These are phyloP conservation scores for Vanderwaltozyma polyspora DNA, from an alignment of 805 yeast genomes.

Conservation along the genomic window DNA sequence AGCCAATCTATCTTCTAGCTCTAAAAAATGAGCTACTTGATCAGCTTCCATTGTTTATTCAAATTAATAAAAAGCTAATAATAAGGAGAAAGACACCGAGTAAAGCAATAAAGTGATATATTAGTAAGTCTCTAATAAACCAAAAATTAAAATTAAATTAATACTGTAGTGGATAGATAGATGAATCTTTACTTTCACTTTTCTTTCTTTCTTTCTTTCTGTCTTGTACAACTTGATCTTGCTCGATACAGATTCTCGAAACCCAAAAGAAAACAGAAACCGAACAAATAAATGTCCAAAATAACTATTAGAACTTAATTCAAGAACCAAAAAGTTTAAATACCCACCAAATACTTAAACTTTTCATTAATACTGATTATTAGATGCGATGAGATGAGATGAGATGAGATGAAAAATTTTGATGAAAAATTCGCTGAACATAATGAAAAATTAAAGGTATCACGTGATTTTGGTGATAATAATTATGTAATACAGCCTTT, in stretches of 20 bases:
- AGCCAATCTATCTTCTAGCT: slow-evolving; percentile 50
- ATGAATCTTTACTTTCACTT: no score
- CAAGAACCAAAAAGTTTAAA: not conserved
- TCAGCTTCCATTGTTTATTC: slow-evolving; percentile 20
- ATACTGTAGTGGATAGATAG: no score
- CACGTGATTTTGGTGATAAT: no score
- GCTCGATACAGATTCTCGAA: not conserved
- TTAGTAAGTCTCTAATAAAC: no score
- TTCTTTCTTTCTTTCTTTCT: not conserved
- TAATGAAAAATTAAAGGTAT: no score
- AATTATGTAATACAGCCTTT: no score
- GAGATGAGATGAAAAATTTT: slow-evolving; percentile 6
- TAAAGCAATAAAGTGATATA: no score
- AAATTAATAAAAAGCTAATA: not conserved
- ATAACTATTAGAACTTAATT: no score
- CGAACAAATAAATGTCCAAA: not conserved
- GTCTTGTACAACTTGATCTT: not conserved
- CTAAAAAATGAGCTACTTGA: slow-evolving; percentile 29
- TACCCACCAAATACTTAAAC: not conserved
- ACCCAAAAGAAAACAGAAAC: no score
- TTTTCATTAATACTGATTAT: not conserved
- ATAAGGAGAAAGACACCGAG: not conserved
- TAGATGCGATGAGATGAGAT: slow-evolving; percentile 23
- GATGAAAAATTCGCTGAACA: not conserved
- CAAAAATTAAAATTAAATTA: no score